Base-by-base conservation (phyloP, 805 yeast genomes). In the Ogataea ganodermae region DNA sequence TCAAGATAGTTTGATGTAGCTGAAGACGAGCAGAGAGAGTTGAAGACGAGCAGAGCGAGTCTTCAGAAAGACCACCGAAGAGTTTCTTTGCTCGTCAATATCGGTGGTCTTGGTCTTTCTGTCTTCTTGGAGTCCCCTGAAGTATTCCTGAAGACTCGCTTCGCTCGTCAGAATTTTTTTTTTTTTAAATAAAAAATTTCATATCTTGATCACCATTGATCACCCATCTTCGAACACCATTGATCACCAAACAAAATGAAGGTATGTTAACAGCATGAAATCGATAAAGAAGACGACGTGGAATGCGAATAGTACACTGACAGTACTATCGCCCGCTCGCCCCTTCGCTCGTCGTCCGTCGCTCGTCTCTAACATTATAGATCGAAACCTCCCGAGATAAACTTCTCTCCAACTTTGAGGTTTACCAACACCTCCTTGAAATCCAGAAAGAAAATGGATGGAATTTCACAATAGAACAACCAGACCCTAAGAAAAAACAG, bases 361-460 rank as follows among this genome's bases (percentile, higher is more conserved):
- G 37, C 23, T 6, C 20, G 24, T 6, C 7, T 8, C 42, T 38
- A 38, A 38, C 42, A 14, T 22, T 9, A n/a, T 50, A 80, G 72
- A 67, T 82, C 37, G 72, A 76, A 44, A 71, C 66, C 21, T 67
- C 72, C 33, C 66, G 89, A 48, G 85, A 81, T 37, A 74, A 77
- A 46, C 72, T 86, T 48, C 68, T 86, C 28, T 78, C 89, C 37
- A 82, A 86, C 61, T 78, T 67, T 51, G 94, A 86, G 63, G 90
- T 86, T 1, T 67, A 72, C 36, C 68, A 72, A 41, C 86, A 83
- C 50, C 63, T 86, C 32, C 62, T 67, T 10, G 78, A 67, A 10
- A 67, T 79, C 12, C 80, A 80, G 56, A 62, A 61, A 35, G 71
- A 67, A 44, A 71, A 76, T 56, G 69, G 67, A 47, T 78, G 82